phyloP scores from a whole-genome alignment of 2,329 filamentous ascomycete species.

The Xylaria multiplex region DNA sequence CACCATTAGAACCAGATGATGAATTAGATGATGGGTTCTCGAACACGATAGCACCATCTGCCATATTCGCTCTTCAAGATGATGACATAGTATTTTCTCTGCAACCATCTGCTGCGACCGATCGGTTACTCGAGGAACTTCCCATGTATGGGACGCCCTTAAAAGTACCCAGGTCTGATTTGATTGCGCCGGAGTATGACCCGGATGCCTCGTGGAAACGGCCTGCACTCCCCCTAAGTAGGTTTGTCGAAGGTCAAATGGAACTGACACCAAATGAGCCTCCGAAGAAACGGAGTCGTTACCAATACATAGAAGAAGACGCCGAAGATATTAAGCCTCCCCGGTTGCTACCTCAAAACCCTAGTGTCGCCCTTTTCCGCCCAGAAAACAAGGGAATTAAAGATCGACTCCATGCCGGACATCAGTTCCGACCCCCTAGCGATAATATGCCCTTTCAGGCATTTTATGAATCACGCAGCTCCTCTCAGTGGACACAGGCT shows the following conservation, averaged over 20 bases:
- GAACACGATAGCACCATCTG: conserved; percentile 73
- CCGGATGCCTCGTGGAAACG: conserved; percentile 79
- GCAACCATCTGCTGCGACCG: conserved; percentile 76
- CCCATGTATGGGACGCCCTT: conserved; percentile 79
- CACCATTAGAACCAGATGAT: conserved; percentile 58
- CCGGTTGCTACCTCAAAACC: conserved; percentile 73
- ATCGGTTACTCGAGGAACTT: conserved; percentile 81
- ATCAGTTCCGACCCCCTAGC: conserved; percentile 91
- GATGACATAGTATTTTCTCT: conserved; percentile 85
- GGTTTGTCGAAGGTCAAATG: conserved; percentile 85
- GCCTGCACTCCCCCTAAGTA: conserved; percentile 84
- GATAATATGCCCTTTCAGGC: conserved; percentile 89
- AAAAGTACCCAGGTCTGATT: conserved; percentile 66
- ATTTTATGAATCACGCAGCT: conserved; percentile 87
- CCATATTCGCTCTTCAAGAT: conserved; percentile 83
- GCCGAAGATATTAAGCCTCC: conserved; percentile 55
- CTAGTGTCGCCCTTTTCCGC: conserved; percentile 86
- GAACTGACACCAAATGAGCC: conserved; percentile 72
- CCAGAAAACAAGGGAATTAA: conserved; percentile 89
- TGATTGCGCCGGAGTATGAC: conserved; percentile 66
- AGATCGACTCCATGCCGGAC: conserved; percentile 87
- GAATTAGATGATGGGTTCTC: conserved; percentile 48
- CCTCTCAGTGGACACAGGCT: conserved; percentile 89
- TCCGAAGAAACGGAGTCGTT: conserved; percentile 82
- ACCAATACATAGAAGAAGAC: conserved; percentile 78